Percentiles rank a stretch among this genome's conserved stretches.
These are phyloP conservation scores for Saussurea involucrata DNA, from an alignment of 129 eudicot species.

Conservation along the genomic window DNA sequence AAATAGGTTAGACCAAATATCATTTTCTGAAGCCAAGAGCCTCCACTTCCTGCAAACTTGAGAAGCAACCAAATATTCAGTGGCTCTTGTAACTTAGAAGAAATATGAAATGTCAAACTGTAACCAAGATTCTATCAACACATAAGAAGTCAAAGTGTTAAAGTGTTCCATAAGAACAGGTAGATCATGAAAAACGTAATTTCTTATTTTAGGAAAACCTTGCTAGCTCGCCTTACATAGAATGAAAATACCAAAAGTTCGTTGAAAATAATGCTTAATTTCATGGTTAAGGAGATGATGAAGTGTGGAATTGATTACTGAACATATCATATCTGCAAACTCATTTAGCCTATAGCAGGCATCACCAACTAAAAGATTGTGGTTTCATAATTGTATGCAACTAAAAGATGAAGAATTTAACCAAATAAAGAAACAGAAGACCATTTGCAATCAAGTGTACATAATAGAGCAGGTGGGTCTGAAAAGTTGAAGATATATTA, in stretches of 20 bases:
- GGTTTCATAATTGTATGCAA: not conserved
- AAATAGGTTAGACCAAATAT: constrained; percentile 68
- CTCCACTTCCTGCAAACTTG: constrained; percentile 96
- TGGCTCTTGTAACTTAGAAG: not conserved
- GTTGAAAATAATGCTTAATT: too few species aligned
- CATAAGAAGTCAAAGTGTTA: not conserved
- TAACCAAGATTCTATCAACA: not conserved
- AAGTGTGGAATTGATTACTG: too few species aligned
- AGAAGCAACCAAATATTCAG: constrained; percentile 16
- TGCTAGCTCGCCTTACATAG: too few species aligned
- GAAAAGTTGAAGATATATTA: not conserved
- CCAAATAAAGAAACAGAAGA: not conserved
- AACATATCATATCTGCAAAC: not conserved
- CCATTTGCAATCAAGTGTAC: not conserved
- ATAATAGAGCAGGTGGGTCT: not conserved
- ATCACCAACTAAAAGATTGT: too few species aligned
- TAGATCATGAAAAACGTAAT: too few species aligned
- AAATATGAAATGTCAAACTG: too few species aligned
- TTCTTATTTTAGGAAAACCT: too few species aligned
- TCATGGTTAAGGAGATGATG: too few species aligned
- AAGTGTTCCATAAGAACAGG: not conserved
- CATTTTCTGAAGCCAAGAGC: constrained; percentile 53
- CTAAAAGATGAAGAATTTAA: not conserved
- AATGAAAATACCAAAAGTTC: too few species aligned
- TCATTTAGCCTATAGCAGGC: not conserved